phyloP scores from a whole-genome alignment of 2,329 filamentous ascomycete genomes.

The Fonsecaea monophora region DNA sequence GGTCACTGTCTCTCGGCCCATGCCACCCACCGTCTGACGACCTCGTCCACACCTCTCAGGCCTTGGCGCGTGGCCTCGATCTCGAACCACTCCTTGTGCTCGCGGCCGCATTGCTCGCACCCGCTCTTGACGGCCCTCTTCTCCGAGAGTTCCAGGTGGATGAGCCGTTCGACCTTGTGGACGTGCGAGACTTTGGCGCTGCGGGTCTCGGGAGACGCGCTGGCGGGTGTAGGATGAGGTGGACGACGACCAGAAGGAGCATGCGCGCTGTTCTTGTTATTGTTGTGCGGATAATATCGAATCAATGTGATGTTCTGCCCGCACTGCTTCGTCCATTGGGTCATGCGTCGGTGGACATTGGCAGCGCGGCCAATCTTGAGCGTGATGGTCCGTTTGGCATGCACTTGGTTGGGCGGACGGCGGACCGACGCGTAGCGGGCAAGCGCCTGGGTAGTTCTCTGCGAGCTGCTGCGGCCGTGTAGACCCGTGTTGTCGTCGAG shows the following conservation, averaged over 20 bases:
- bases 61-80: conserved; percentile 76
- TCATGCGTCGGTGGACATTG: conserved; percentile 89
- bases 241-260: neutral
- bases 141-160: conserved; percentile 83
- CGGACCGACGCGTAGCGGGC: conserved; percentile 43
- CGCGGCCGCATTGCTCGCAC: conserved; percentile 79
- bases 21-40: conserved; percentile 81
- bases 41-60: conserved; percentile 71
- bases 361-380: conserved; percentile 71
- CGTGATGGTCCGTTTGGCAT: conserved; percentile 65
- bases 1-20: conserved; percentile 68
- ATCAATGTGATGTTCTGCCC: conserved; percentile 86
- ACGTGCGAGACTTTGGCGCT: conserved; percentile 76
- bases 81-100: conserved; percentile 96
- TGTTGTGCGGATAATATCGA: conserved; percentile 85
- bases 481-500: neutral
- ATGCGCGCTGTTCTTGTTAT: conserved; percentile 20
- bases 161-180: conserved; percentile 84
- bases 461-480: conserved; percentile 35
- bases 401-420: conserved; percentile 40
- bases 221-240: conserved; percentile 18
- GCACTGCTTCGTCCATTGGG: conserved; percentile 93
- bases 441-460: conserved; percentile 47
- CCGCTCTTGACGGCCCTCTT: conserved; percentile 59
- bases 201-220: conserved; percentile 35